Percentiles rank a stretch among this genome's conserved stretches.
Evolutionary conservation across 192 early-diverging fungal species (phyloP).

Genomic region (Backusella tarrabulga): DNA sequence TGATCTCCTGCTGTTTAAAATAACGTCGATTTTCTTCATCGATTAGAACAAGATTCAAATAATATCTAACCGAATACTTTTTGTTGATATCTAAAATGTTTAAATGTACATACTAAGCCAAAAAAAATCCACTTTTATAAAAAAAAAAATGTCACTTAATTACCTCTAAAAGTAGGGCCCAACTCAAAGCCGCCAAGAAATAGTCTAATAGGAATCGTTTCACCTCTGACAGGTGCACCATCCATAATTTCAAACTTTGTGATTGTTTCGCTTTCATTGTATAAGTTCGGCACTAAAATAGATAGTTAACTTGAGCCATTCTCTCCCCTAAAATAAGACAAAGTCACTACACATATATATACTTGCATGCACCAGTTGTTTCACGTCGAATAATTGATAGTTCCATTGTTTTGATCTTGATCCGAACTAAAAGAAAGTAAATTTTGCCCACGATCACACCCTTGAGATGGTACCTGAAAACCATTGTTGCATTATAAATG

Average conservation of each 20-base stretch:
- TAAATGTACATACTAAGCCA: not conserved
- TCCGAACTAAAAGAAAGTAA: slow-evolving; percentile 97
- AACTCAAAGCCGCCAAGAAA: slow-evolving; percentile 97
- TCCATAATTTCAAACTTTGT: slow-evolving; percentile 99
- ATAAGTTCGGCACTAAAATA: slow-evolving; percentile 82
- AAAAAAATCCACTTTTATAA: not conserved
- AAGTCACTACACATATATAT: not conserved
- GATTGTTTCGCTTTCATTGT: slow-evolving; percentile 98
- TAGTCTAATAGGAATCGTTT: slow-evolving; percentile 97
- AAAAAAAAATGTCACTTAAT: slow-evolving; percentile 36
- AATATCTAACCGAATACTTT: slow-evolving; percentile 98
- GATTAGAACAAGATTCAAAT: slow-evolving; percentile 95
- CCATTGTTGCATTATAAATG: not conserved
- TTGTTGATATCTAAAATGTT: slow-evolving; percentile 77
- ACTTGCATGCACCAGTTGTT: slow-evolving; percentile 83
- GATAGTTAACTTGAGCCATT: not conserved
- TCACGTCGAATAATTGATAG: slow-evolving; percentile 97
- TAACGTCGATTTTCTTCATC: slow-evolving; percentile 99
- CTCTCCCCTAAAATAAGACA: not conserved
- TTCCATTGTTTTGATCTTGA: slow-evolving; percentile 99
- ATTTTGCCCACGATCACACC: slow-evolving; percentile 99
- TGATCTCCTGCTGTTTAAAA: slow-evolving; percentile 99
- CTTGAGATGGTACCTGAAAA: slow-evolving; percentile 86
- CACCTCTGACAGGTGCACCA: slow-evolving; percentile 93
- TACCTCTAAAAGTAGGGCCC: slow-evolving; percentile 91